Evolutionary conservation across 768 basidiomycete species (phyloP), one percentile per base, ranked within the genome.

Genomic region (Suillus decipiens): DNA sequence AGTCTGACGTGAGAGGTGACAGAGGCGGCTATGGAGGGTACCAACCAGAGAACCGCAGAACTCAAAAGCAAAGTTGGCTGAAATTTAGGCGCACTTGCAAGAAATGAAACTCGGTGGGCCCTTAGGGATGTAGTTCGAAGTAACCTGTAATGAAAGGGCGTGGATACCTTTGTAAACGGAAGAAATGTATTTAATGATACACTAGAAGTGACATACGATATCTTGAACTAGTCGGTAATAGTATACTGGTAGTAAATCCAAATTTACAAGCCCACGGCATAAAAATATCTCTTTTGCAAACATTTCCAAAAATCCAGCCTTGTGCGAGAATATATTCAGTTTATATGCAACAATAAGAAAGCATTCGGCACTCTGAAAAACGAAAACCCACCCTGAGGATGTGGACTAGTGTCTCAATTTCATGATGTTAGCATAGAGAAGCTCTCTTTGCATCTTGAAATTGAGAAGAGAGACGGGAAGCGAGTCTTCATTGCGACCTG

Each of bases 361-460:
- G 1, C 17, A 15, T 5, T 28, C 28, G 33, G 1, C 31, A 1
- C 31, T 51, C 50, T 47, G 9, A 33, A 36, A 12, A 36, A 10
- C 17, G 19, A 31, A 50, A 37, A 22, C 8, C 3, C 14, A 17
- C 34, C 54, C 36, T 36, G 48, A 50, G 28, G 15, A 28, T 33
- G 31, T 19, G 5, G 36, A 2, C 33, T 41, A 33, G 19, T 24
- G 58, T 41, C 15, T 24, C 17, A 42, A 48, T 6, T 34, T 34
- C 24, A 50, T 6, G 22, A 59, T 50, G 14, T 22, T 51, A 2
- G 63, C 65, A 51, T 64, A 69, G 1, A 66, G 51, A 3, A 36
- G 22, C 37, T 64, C 68, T 56, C 68, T 66, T 9, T 19, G 43
- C 59, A 66, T 64, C 31, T 69, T 69, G 51, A 48, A 24, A 43